These are phyloP conservation scores for Avicennia marina DNA, from an alignment of 257 asterid species.

Conservation along the genomic window DNA sequence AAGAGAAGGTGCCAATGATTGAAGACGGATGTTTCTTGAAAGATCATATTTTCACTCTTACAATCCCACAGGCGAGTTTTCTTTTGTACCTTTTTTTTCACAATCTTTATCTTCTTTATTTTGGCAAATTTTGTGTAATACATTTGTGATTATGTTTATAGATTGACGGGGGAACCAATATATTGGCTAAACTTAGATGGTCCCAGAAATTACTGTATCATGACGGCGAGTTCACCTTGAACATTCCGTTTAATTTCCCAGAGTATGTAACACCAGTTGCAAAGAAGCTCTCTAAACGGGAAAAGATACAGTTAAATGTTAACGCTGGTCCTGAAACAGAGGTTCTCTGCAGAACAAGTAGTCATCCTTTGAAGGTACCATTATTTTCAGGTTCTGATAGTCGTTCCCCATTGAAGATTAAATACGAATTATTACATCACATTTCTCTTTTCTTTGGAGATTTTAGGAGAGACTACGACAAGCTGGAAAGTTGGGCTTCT, in stretches of 20 bases:
- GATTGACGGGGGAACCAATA: conserved; percentile 85
- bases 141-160: conserved; percentile 19
- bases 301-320: conserved; percentile 67
- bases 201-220: conserved; percentile 67
- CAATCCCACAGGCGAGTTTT: conserved; percentile 66
- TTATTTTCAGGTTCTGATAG: conserved; percentile 12
- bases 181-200: conserved; percentile 78
- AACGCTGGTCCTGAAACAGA: conserved; percentile 66
- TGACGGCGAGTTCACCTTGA: conserved; percentile 63
- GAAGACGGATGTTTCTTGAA: conserved; percentile 69
- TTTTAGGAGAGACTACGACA: conserved; percentile 59
- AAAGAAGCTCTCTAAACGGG: conserved; percentile 74
- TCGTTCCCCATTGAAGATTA: neutral
- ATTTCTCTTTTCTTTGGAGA: conserved; percentile 10
- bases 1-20: conserved; percentile 31
- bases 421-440: neutral
- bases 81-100: neutral
- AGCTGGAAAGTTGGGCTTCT: conserved; percentile 64
- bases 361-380: conserved; percentile 87
- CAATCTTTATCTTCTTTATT: neutral
- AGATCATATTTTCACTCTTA: conserved; percentile 63
- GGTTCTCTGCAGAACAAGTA: conserved; percentile 50
- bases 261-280: conserved; percentile 85
- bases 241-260: conserved; percentile 80
- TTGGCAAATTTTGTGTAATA: neutral